Base-by-base conservation (phyloP, 257 asterid species). In the Ophiorrhiza pumila region DNA sequence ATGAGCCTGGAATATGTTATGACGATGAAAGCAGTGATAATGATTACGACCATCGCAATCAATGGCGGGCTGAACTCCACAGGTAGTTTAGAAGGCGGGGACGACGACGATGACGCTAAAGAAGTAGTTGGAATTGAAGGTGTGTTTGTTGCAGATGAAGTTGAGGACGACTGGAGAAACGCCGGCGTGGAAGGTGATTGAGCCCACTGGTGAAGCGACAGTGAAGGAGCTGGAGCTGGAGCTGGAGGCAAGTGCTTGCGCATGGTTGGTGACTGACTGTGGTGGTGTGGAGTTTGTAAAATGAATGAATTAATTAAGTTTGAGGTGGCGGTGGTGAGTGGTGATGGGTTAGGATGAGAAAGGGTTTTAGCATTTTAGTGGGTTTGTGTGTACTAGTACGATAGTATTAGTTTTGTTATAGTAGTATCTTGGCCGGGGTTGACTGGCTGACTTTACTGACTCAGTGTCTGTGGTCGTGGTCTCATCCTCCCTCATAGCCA, bases 21-120 rank as follows among this genome's bases (percentile, higher is more conserved):
- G 85, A 87, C 79, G 49, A 95, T 84, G 84, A 95, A 92, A 34
- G 98, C 98, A 3, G 96, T 83, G 1, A 91, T 91, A 69, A 95
- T 87, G 43, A 89, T 81, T 0, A 90, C 96, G 2, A 95, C 97
- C 99, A 92, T 92, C 25, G 92, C 96, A 57, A 95, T 92, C 75
- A 95, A 60, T 61, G 99, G 99, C 9, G 99, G 99, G 25, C 98
- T 92, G 73, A 95, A 92, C 69, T 95, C 87, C 9, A 95, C 89
- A 29, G 96, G 91, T 8, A 71, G 20, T 59, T 85, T 95, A 0
- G 98, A 82, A 71, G 91, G 88, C 53, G 89, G 87, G 1, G 91
- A 65, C 6, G 91, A 34, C 0, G 82, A 22, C 18, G 83, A 39
- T 1, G 72, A 61, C 9, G 82, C 71, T 5, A 82, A 3, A 42